Conservation (phyloP, 257 asterid genomes). For the Solanum virginianum region DNA sequence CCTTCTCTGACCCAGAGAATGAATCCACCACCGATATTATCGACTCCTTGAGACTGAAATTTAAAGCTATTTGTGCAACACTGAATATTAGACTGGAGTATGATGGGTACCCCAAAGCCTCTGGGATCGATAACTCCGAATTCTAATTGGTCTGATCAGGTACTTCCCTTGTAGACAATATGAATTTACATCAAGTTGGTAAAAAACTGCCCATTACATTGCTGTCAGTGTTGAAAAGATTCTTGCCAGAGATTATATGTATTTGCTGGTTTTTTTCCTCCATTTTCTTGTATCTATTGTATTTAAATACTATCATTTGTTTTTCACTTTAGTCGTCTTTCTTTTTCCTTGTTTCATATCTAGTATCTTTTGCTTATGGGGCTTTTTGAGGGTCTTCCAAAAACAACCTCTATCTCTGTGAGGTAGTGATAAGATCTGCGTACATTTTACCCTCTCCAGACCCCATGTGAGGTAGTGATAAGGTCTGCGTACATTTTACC, state of each 20-base stretch:
- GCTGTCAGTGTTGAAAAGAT: not conserved
- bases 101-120: conserved; percentile 20
- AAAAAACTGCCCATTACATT: not conserved
- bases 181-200: not conserved
- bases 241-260: not conserved
- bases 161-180: not conserved
- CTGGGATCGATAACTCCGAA: conserved; percentile 1
- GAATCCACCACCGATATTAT: conserved; percentile 40
- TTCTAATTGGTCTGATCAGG: not conserved
- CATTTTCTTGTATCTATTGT: too few species aligned
- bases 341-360: too few species aligned
- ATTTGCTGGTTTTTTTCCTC: not conserved
- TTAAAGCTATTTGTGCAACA: conserved; percentile 47
- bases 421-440: too few species aligned
- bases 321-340: too few species aligned
- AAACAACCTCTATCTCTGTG: too few species aligned
- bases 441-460: too few species aligned
- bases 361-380: too few species aligned
- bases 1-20: conserved; percentile 45
- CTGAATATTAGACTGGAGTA: conserved; percentile 42
- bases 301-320: too few species aligned
- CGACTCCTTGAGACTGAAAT: conserved; percentile 51
- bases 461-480: too few species aligned
- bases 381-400: too few species aligned
- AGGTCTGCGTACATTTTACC: too few species aligned